These are phyloP conservation scores for Tephrocybe sp. DNA, from an alignment of 768 basidiomycete species.

Conservation along the genomic window DNA sequence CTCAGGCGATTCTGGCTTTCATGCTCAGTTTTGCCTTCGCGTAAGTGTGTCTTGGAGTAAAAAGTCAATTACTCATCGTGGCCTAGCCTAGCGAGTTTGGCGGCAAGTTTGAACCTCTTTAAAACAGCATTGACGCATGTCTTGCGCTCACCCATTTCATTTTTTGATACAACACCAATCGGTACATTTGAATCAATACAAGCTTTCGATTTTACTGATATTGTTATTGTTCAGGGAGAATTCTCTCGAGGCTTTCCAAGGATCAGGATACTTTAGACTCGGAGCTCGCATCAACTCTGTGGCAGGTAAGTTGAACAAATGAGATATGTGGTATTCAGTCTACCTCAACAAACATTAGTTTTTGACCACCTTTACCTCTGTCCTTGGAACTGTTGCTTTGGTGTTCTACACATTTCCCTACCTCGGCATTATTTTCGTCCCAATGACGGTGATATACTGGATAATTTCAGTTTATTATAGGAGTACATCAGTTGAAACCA, in stretches of 20 bases:
- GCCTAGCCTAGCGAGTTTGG: slow-evolving; percentile 34
- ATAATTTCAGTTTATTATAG: slow-evolving; percentile 55
- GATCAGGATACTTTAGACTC: slow-evolving; percentile 62
- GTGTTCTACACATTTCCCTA: slow-evolving; percentile 70
- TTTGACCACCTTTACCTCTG: slow-evolving; percentile 35
- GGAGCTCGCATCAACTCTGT: slow-evolving; percentile 44
- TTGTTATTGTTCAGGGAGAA: slow-evolving; percentile 40
- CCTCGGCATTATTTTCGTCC: slow-evolving; percentile 63
- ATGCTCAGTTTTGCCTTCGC: slow-evolving; percentile 46
- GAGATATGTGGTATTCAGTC: neutral
- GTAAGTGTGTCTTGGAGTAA: slow-evolving; percentile 28
- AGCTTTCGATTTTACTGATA: neutral
- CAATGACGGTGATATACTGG: slow-evolving; percentile 53
- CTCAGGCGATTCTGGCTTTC: slow-evolving; percentile 52
- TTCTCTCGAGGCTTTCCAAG: slow-evolving; percentile 57
- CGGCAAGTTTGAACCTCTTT: slow-evolving; percentile 51
- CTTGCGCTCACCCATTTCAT: slow-evolving; percentile 57
- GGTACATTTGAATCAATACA: slow-evolving; percentile 33
- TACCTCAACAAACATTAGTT: slow-evolving; percentile 29
- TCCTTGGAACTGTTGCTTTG: slow-evolving; percentile 54
- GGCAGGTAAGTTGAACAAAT: slow-evolving; percentile 34
- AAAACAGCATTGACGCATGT: slow-evolving; percentile 54
- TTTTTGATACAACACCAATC: slow-evolving; percentile 74
- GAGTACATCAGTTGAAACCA: slow-evolving; percentile 62
- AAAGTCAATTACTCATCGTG: neutral